Percentiles rank a stretch among this genome's conserved stretches.
Conservation (phyloP, 2,329 filamentous ascomycete species). For the Hortaea sp. region DNA sequence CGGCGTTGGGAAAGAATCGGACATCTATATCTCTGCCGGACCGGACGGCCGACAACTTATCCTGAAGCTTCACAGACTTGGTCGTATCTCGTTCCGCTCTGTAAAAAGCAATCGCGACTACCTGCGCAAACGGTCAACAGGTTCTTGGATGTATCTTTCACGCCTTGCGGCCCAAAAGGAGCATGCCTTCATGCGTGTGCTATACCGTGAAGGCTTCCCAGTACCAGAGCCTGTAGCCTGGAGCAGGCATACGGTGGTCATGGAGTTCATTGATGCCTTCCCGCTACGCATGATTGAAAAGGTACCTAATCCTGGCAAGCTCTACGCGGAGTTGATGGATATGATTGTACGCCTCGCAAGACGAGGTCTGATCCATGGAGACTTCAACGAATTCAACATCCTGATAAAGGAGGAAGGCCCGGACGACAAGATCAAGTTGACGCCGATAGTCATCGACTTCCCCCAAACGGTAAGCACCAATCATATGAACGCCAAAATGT, state of each 20-base stretch:
- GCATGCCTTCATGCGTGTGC: conserved; percentile 83
- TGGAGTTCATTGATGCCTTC: conserved; percentile 87
- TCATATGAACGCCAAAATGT: conserved; percentile 87
- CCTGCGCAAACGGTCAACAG: conserved; percentile 66
- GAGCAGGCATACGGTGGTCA: conserved; percentile 90
- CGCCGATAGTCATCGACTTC: conserved; percentile 89
- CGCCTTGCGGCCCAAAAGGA: conserved; percentile 88
- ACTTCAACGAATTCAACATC: conserved; percentile 99
- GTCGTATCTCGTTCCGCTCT: conserved; percentile 90
- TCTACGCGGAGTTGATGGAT: conserved; percentile 85
- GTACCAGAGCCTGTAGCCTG: conserved; percentile 83
- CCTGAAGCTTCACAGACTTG: conserved; percentile 90
- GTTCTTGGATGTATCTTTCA: conserved; percentile 97
- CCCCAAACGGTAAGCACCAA: conserved; percentile 97
- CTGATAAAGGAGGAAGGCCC: conserved; percentile 63
- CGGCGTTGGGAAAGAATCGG: conserved; percentile 93
- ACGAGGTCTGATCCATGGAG: conserved; percentile 87
- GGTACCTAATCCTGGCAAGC: conserved; percentile 69
- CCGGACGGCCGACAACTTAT: conserved; percentile 67
- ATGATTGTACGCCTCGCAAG: conserved; percentile 76
- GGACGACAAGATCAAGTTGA: conserved; percentile 42
- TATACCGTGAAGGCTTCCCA: conserved; percentile 74
- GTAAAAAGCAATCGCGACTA: conserved; percentile 97
- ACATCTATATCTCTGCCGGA: conserved; percentile 88
- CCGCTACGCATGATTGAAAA: conserved; percentile 79